Conservation (phyloP, 78 protist genomes). For the Corallochytrium limacisporum region DNA sequence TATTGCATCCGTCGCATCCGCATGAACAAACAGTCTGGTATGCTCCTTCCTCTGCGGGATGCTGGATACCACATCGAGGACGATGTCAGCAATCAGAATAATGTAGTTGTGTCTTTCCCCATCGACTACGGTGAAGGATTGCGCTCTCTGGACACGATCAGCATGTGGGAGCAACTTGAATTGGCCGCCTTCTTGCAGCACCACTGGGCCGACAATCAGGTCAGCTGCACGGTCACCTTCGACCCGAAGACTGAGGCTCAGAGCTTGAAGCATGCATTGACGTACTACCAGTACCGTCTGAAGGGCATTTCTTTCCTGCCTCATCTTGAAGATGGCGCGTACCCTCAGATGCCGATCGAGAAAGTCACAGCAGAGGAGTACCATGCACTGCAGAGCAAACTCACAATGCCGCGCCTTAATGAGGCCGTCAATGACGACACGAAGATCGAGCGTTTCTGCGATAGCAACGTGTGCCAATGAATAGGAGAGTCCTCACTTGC, state of each 20-base stretch:
- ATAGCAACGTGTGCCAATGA: too few relatives aligned
- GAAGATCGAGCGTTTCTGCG: too few relatives aligned
- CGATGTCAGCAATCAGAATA: background rate
- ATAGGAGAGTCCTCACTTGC: too few relatives aligned
- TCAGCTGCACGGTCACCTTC: slow-evolving; percentile 72
- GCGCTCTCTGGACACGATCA: slow-evolving; percentile 20
- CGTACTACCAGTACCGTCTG: slow-evolving; percentile 76
- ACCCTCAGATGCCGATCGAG: slow-evolving; percentile 58
- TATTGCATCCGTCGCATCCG: slow-evolving; percentile 69
- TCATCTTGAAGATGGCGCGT: slow-evolving; percentile 1
- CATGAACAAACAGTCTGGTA: slow-evolving; percentile 3
- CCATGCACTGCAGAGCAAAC: too few relatives aligned
- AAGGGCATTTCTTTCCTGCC: slow-evolving; percentile 43
- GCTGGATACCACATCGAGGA: slow-evolving; percentile 57
- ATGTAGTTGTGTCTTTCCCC: slow-evolving; percentile 58
- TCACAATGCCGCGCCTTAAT: too few relatives aligned
- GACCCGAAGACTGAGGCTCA: slow-evolving; percentile 61
- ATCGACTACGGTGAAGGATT: slow-evolving; percentile 38
- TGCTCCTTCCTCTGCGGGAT: slow-evolving; percentile 26
- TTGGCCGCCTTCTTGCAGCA: slow-evolving; percentile 72
- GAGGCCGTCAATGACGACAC: too few relatives aligned
- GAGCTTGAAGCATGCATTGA: slow-evolving; percentile 43
- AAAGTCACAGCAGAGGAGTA: too few relatives aligned
- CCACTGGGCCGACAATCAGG: slow-evolving; percentile 79
- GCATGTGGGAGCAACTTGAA: slow-evolving; percentile 85